Base-by-base conservation (phyloP, 2,329 filamentous ascomycete species). In the Sporothrix protearum region DNA sequence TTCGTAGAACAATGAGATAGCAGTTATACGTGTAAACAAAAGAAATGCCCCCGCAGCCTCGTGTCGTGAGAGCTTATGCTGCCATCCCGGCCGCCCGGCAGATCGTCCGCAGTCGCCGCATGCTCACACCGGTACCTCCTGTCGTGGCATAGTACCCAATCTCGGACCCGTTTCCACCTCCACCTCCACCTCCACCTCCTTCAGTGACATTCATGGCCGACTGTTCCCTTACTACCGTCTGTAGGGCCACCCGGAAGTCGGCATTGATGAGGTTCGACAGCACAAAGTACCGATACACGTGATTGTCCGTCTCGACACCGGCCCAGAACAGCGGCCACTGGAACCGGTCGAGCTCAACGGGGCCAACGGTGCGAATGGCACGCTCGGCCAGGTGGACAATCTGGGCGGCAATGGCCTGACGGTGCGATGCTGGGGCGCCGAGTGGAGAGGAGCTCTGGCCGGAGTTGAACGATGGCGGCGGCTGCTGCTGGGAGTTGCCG, bases 241-340 rank as follows among this genome's bases (percentile, higher is more conserved):
- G 68, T 25, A 69, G 39, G 2, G 68, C 68, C 2, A 39, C 39
- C 25, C 53, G 36, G 25, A 69, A 69, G 12, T 69, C 68, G 14
- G 36, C 39, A 36, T 69, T 69, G 68, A 69, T 61, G 25, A 69
- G 25, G 39, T 69, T 69, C 1, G 68, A 47, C 22, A 61, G 36
- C 51, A 69, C 53, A 49, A 59, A 69, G 68, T 69, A 69, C 22
- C 68, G 53, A 36, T 63, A 70, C 10, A 51, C 68, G 14, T 49
- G 45, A 55, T 63, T 63, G 64, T 71, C 70, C 28, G 70, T 68
- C 63, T 55, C 70, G 14, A 68, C 63, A 42, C 70, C 70, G 25
- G 64, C 70, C 70, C 70, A 71, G 64, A 71, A 71, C 42, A 71
- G 64, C 45, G 64, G 33, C 70, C 70, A 68, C 64, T 71, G 70